phyloP scores from a whole-genome alignment of 2,329 filamentous ascomycete species.

The Talaromyces funiculosus region DNA sequence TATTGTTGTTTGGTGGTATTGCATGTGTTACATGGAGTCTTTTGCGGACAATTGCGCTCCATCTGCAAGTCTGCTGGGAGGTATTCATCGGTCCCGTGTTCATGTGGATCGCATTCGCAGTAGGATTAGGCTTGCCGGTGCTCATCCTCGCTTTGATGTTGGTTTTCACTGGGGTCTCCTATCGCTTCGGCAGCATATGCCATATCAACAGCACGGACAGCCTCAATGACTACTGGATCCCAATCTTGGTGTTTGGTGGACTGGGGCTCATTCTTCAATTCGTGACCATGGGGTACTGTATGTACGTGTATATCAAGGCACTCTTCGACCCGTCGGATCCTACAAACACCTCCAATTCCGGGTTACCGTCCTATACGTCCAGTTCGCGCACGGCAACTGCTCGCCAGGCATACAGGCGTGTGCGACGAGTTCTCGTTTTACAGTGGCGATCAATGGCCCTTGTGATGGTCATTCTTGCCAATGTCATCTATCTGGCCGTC shows the following conservation, averaged over 20 bases:
- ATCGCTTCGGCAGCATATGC: slow-evolving; percentile 84
- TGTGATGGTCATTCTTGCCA: slow-evolving; percentile 80
- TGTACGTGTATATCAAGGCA: slow-evolving; percentile 87
- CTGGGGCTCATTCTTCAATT: slow-evolving; percentile 75
- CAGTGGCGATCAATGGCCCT: slow-evolving; percentile 94
- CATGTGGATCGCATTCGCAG: slow-evolving; percentile 74
- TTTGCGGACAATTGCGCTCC: slow-evolving; percentile 80
- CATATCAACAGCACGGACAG: slow-evolving; percentile 90
- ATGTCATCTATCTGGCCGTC: slow-evolving; percentile 90
- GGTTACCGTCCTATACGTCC: slow-evolving; percentile 66
- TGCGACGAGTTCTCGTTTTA: slow-evolving; percentile 78
- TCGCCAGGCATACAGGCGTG: slow-evolving; percentile 78
- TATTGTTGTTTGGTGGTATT: slow-evolving; percentile 82
- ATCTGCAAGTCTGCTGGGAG: slow-evolving; percentile 98
- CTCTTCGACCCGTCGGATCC: slow-evolving; percentile 62
- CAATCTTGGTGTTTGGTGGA: slow-evolving; percentile 71
- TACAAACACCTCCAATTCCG: slow-evolving; percentile 64
- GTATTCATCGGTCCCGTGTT: slow-evolving; percentile 80
- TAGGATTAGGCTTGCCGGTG: slow-evolving; percentile 79
- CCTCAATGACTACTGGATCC: slow-evolving; percentile 83
- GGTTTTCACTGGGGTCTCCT: slow-evolving; percentile 84
- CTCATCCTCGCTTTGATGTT: slow-evolving; percentile 71
- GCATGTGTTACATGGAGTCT: slow-evolving; percentile 83
- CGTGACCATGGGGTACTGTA: slow-evolving; percentile 81
- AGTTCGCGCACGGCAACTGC: slow-evolving; percentile 77